Base-by-base conservation (phyloP, 2,329 filamentous ascomycete species). In the Metarhizium sp. region DNA sequence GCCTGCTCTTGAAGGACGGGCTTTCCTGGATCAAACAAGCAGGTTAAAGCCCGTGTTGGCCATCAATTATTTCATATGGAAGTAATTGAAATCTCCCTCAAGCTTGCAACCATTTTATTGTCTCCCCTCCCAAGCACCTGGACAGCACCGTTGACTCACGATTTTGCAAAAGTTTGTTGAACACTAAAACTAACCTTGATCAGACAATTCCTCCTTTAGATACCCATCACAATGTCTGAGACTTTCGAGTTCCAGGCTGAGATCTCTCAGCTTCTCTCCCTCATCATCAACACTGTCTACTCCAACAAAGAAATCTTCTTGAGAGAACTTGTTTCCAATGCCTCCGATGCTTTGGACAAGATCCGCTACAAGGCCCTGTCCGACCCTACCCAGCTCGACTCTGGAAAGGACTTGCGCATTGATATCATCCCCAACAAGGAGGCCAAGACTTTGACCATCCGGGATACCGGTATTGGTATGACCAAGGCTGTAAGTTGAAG, bases 181-280 rank as follows among this genome's bases (percentile, higher is more conserved):
- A 42, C 55, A 48, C 18, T 52, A 48, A 54, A 45, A 51, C 29
- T 38, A 45, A 55, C 42, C 14, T 25, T 45, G n/a, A 36, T 11
- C 18, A 58, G 57, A 66, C 63, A 61, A 62, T 57, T 55, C 36
- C 51, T 8, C 52, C 61, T 60, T 68, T 69, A 68, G 67, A 72
- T 72, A 73, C 66, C 72, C 75, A 70, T 71, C 77, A 88, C 74
- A 74, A 96, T 95, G 90, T 78, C 90, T 76, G 92, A 97, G 82
- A 96, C 92, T 67, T 99, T 99, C 81, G 92, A 97, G 88, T 99
- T 97, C 83, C 94, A 99, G 88, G 94, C 94, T 88, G 94, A 99
- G 89, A 99, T 99, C 75, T 97, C 92, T 88, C 94, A 99, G 90
- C 90, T 99, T 65, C 88, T 99, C 73, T 91, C 87, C 67, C 89